phyloP scores from a whole-genome alignment of 2,329 filamentous ascomycete genomes.

The Exophiala sideris region DNA sequence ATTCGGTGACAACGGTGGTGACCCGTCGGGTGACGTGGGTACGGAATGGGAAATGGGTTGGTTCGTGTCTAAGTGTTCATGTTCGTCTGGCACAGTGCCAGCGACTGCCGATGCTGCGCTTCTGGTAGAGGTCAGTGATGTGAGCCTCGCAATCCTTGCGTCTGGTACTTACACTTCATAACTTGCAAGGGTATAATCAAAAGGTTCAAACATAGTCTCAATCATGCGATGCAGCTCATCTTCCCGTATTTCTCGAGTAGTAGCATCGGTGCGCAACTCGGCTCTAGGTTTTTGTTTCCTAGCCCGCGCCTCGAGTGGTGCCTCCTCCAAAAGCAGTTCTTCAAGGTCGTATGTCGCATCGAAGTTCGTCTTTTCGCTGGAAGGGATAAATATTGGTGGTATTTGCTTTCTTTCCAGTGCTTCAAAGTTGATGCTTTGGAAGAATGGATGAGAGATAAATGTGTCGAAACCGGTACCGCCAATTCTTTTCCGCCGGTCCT shows the following conservation, averaged over 20 bases:
- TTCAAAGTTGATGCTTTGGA: slow-evolving; percentile 78
- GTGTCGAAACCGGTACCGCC: slow-evolving; percentile 78
- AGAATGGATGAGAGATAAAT: slow-evolving; percentile 87
- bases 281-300: slow-evolving; percentile 91
- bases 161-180: slow-evolving; percentile 63
- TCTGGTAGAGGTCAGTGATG: slow-evolving; percentile 35
- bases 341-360: slow-evolving; percentile 97
- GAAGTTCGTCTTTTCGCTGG: slow-evolving; percentile 97
- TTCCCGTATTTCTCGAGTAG: slow-evolving; percentile 88
- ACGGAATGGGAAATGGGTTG: slow-evolving; percentile 19
- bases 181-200: slow-evolving; percentile 84
- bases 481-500: slow-evolving; percentile 74
- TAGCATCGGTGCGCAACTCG: slow-evolving; percentile 87
- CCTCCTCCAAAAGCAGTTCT: slow-evolving; percentile 88
- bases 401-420: slow-evolving; percentile 82
- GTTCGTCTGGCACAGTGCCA: slow-evolving; percentile 21
- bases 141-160: slow-evolving; percentile 30
- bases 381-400: slow-evolving; percentile 86
- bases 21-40: slow-evolving; percentile 26
- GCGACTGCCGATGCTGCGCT: slow-evolving; percentile 26
- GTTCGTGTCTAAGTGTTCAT: slow-evolving; percentile 18
- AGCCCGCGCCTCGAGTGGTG: slow-evolving; percentile 86
- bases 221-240: slow-evolving; percentile 94
- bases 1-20: slow-evolving; percentile 27
- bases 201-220: slow-evolving; percentile 87